A percentile compares a stretch with the other conserved stretches of the same genome.
Evolutionary conservation across 805 yeast species (phyloP).

Genomic region (Myxozyma neotropica): DNA sequence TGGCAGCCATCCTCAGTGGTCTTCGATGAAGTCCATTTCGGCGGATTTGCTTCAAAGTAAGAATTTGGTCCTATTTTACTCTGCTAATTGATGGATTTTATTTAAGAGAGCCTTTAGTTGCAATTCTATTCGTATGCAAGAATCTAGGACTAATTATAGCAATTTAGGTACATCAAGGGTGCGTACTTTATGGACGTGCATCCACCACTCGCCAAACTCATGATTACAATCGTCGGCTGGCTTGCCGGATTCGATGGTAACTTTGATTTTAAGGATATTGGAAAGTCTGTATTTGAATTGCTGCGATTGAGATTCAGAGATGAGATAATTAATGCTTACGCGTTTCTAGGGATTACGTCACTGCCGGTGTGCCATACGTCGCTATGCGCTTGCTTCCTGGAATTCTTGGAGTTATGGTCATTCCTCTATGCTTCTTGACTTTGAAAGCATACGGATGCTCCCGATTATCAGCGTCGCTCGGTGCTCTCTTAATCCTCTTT

Average conservation of each 20-base stretch:
- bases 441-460: constrained; percentile 60
- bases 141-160: constrained; percentile 1
- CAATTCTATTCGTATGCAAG: too few species aligned
- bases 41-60: constrained; percentile 91
- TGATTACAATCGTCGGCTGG: constrained; percentile 57
- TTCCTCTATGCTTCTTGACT: constrained; percentile 57
- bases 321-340: neutral
- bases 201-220: constrained; percentile 69
- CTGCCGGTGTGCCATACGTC: constrained; percentile 52
- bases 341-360: constrained; percentile 42
- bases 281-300: constrained; percentile 38
- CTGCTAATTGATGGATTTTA: too few species aligned
- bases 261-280: constrained; percentile 50
- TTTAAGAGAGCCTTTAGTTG: too few species aligned
- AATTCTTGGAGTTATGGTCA: constrained; percentile 55
- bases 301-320: too few species aligned
- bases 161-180: constrained; percentile 53
- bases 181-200: constrained; percentile 69
- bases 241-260: constrained; percentile 57
- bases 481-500: constrained; percentile 54
- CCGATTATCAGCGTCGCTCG: constrained; percentile 52
- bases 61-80: constrained; percentile 38
- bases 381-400: constrained; percentile 62
- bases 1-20: constrained; percentile 78
- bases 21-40: constrained; percentile 92